These are phyloP conservation scores for Hypoxylon sp. DNA, from an alignment of 2,329 filamentous ascomycete species.

Conservation along the genomic window DNA sequence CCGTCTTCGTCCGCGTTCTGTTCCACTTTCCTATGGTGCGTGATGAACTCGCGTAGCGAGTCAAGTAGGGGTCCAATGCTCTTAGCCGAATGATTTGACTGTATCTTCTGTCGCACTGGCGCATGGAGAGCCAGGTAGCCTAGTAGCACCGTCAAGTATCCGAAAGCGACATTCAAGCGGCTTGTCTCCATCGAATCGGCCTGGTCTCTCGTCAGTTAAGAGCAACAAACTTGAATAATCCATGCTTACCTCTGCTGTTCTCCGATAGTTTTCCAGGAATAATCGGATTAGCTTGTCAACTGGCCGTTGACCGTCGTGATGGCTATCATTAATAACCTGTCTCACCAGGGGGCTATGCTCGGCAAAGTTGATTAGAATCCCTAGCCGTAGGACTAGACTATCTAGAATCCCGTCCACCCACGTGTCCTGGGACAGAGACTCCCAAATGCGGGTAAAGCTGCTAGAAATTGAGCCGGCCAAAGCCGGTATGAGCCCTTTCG, in stretches of 20 bases:
- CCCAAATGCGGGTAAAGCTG: conserved; percentile 65
- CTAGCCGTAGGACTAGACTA: conserved; percentile 81
- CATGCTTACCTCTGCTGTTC: conserved; percentile 75
- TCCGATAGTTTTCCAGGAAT: conserved; percentile 77
- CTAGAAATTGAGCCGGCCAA: conserved; percentile 66
- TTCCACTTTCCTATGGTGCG: conserved; percentile 66
- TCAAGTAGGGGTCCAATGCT: conserved; percentile 64
- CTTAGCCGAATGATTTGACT: conserved; percentile 59
- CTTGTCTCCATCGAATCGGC: conserved; percentile 81
- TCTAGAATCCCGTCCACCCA: conserved; percentile 71
- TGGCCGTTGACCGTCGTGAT: conserved; percentile 57
- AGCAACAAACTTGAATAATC: not conserved
- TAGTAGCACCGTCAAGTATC: conserved; percentile 87
- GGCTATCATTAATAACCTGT: conserved; percentile 60
- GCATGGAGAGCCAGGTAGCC: conserved; percentile 80
- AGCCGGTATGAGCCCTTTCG: conserved; percentile 66
- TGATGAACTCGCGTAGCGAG: conserved; percentile 70
- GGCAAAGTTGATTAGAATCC: conserved; percentile 88
- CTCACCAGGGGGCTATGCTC: conserved; percentile 80
- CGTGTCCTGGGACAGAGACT: conserved; percentile 64
- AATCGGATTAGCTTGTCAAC: conserved; percentile 73
- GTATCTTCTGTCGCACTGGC: conserved; percentile 62
- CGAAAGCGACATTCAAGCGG: conserved; percentile 85
- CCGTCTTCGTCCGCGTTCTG: conserved; percentile 54
- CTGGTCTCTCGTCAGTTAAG: conserved; percentile 57